Evolutionary conservation across 2,329 filamentous ascomycete genomes (phyloP).

Genomic region (Albifimbria verrucaria): DNA sequence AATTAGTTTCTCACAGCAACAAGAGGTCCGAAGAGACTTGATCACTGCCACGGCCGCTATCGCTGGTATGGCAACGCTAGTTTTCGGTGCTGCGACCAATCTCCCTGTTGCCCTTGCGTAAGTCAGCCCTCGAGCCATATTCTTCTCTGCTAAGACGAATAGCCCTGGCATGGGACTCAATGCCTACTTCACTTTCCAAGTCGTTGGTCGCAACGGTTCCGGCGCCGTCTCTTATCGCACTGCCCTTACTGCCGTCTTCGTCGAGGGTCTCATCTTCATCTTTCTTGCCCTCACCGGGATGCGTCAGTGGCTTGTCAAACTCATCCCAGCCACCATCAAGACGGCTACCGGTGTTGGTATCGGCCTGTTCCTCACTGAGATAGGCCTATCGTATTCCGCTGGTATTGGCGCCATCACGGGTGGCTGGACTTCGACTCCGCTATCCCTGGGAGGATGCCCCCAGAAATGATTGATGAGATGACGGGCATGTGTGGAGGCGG

Average conservation of each 20-base stretch:
- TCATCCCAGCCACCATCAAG: constrained; percentile 63
- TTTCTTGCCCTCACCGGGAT: constrained; percentile 64
- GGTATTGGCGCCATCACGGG: constrained; percentile 83
- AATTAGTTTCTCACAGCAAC: background rate
- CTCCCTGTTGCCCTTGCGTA: constrained; percentile 54
- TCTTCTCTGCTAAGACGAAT: background rate
- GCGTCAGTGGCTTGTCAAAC: constrained; percentile 68
- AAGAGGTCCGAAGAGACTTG: constrained; percentile 67
- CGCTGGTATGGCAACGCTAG: constrained; percentile 69
- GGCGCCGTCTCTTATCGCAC: constrained; percentile 56
- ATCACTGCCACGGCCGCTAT: constrained; percentile 83
- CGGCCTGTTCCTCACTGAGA: constrained; percentile 61
- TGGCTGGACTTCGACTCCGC: constrained; percentile 59
- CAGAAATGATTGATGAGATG: constrained; percentile 44
- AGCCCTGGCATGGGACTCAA: constrained; percentile 67
- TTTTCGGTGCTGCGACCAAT: constrained; percentile 79
- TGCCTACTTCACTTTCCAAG: constrained; percentile 63
- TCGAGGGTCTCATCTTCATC: constrained; percentile 63
- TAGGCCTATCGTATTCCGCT: constrained; percentile 70
- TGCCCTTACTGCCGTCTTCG: constrained; percentile 61
- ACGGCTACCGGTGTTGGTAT: constrained; percentile 64
- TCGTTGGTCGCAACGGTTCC: constrained; percentile 57
- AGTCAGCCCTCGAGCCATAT: constrained; percentile 4
- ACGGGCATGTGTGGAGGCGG: constrained; percentile 52
- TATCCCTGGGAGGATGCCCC: constrained; percentile 74